phyloP scores from a whole-genome alignment of 2,329 filamentous ascomycete species.

The Truncatella angustata region DNA sequence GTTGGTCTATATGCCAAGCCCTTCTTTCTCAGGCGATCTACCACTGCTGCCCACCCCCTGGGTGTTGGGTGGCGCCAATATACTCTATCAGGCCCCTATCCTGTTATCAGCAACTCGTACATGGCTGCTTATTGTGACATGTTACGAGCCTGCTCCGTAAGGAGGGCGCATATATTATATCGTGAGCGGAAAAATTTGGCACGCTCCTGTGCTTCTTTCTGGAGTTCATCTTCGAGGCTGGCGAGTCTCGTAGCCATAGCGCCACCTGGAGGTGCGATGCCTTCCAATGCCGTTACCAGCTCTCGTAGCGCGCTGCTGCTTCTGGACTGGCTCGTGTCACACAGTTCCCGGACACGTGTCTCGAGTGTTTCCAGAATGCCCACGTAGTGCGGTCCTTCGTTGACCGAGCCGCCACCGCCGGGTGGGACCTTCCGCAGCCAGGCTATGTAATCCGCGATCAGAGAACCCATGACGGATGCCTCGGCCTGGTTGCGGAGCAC shows the following conservation, averaged over 20 bases:
- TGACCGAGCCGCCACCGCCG: slow-evolving; percentile 5
- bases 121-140: not conserved
- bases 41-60: not conserved
- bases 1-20: not conserved
- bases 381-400: slow-evolving; percentile 1
- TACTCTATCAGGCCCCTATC: not conserved
- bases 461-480: slow-evolving; percentile 2
- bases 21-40: not conserved
- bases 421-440: slow-evolving; percentile 4
- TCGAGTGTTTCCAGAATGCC: slow-evolving; percentile 4
- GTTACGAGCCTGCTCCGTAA: slow-evolving; percentile 1
- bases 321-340: not conserved
- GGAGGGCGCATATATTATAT: slow-evolving; percentile 7
- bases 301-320: not conserved
- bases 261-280: not conserved
- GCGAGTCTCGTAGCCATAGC: slow-evolving; percentile 1
- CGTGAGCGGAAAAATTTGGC: slow-evolving; percentile 4
- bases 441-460: slow-evolving; percentile 3
- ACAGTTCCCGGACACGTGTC: slow-evolving; percentile 3
- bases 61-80: not conserved
- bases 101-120: not conserved
- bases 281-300: slow-evolving; percentile 1
- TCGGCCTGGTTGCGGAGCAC: slow-evolving; percentile 8
- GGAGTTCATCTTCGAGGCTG: not conserved
- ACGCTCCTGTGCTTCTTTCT: not conserved